Evolutionary conservation across 1,284 basidiomycete species (phyloP).

Genomic region (Ceratobasidium theobromae): DNA sequence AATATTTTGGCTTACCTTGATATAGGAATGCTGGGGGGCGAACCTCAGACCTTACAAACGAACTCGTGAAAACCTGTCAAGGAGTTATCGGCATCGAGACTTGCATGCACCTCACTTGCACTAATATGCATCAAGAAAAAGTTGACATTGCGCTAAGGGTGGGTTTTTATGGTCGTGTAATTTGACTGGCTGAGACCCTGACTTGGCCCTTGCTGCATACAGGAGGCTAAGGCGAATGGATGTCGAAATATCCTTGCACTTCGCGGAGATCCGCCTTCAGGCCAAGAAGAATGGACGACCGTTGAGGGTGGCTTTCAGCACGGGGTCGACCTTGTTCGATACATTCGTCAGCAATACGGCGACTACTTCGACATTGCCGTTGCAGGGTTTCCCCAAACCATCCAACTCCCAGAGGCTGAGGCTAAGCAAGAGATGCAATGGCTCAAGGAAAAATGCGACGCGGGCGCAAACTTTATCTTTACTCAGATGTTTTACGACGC

Average conservation of each 20-base stretch:
- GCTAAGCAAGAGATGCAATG: conserved; percentile 81
- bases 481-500: conserved; percentile 97
- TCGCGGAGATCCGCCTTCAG: conserved; percentile 88
- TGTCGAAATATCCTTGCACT: conserved; percentile 95
- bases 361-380: conserved; percentile 96
- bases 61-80: conserved; percentile 95
- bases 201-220: conserved; percentile 38
- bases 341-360: conserved; percentile 78
- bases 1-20: not conserved
- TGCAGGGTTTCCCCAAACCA: conserved; percentile 83
- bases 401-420: conserved; percentile 67
- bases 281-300: conserved; percentile 88
- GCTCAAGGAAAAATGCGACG: conserved; percentile 85
- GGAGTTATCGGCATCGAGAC: conserved; percentile 90
- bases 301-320: conserved; percentile 86
- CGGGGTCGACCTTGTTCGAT: conserved; percentile 85
- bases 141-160: conserved; percentile 87
- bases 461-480: conserved; percentile 88
- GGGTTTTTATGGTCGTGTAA: conserved; percentile 42
- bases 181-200: conserved; percentile 29
- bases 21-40: conserved; percentile 92
- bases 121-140: conserved; percentile 95
- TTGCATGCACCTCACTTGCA: conserved; percentile 98
- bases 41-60: conserved; percentile 89
- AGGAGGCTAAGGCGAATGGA: conserved; percentile 90